These are phyloP conservation scores for Monoraphidium neglectum DNA, from an alignment of 139 green algal genomes.

Conservation along the genomic window DNA sequence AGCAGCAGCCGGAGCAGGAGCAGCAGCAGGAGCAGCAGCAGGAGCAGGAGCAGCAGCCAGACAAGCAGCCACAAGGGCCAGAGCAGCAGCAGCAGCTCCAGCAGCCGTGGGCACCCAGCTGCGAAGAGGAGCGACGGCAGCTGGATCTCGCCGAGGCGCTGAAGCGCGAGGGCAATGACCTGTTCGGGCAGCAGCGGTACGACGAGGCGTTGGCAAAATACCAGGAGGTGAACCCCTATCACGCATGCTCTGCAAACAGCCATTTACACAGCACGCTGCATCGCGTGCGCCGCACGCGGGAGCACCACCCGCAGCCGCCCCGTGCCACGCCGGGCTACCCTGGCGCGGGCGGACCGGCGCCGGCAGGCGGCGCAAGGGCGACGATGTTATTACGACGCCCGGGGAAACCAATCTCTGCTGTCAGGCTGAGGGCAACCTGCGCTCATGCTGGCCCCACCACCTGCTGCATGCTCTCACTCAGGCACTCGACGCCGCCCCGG, in stretches of 20 bases:
- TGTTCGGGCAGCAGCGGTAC: constrained; percentile 60
- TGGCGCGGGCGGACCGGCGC: too few species aligned
- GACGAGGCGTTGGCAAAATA: constrained; percentile 49
- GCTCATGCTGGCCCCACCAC: neutral
- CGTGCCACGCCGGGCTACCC: too few species aligned
- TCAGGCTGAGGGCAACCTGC: neutral
- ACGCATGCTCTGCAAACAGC: too few species aligned
- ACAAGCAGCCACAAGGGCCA: neutral
- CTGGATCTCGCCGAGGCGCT: constrained; percentile 52
- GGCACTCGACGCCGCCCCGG: constrained; percentile 36
- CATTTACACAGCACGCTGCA: too few species aligned
- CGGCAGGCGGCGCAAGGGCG: neutral
- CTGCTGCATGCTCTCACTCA: neutral
- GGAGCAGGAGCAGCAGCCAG: neutral
- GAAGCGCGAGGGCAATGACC: constrained; percentile 72
- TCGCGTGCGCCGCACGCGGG: too few species aligned
- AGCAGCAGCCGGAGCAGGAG: constrained; percentile 11
- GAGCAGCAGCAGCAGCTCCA: constrained; percentile 13
- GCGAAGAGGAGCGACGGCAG: constrained; percentile 6
- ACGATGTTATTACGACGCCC: neutral
- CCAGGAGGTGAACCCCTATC: constrained; percentile 29
- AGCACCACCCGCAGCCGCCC: constrained; percentile 6
- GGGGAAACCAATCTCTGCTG: neutral
- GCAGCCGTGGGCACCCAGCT: neutral
- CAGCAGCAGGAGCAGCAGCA: constrained; percentile 3